Evolutionary conservation across 768 basidiomycete genomes (phyloP), one percentile per base, ranked within the genome.

Genomic region (Russula abietina): DNA sequence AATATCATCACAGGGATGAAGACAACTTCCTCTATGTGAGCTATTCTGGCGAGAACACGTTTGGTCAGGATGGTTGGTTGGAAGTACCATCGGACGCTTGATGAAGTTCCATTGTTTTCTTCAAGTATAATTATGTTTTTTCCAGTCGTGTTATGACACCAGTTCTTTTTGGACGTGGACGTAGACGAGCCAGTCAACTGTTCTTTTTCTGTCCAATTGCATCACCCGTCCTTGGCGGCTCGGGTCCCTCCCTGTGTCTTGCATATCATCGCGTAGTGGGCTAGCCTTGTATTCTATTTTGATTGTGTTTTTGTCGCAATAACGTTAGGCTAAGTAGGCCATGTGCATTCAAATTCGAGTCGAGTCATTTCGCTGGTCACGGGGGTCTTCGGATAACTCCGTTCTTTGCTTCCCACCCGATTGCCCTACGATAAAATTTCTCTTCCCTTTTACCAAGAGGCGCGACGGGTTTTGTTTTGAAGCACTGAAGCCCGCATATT

Each of bases 21-120:
- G 97, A 99, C 74, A 93, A 94, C 66, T 99, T 99, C 84, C 81
- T 99, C 46, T 99, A 98, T 72, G 94, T 99, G 65, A 92, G 91
- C 72, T 98, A 98, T 80, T 97, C 94, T 43, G 95, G 95, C 63
- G 95, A 97, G 89, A 97, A 97, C 77, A 94, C 91, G 39, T 97
- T 97, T 70, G 93, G 94, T 55, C 61, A 54, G 60, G 61, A 58
- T 50, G 67, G 53, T 14, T 68, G 67, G 67, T 55, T 61, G 51
- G 67, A 68, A 33, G 22, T 68, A 48, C 56, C 65, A 45, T 66
- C 52, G 55, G 65, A 68, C 60, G 56, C 59, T 43, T 68, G 65
- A 68, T 55, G 45, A 39, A 39, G 38, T 39, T 50, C 55, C 55
- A 22, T 60, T 12, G 26, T 41, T 32, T 36, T 41, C 45, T 49